Base-by-base conservation (phyloP, 208 protist species). In the Trypanosoma rangeli region DNA sequence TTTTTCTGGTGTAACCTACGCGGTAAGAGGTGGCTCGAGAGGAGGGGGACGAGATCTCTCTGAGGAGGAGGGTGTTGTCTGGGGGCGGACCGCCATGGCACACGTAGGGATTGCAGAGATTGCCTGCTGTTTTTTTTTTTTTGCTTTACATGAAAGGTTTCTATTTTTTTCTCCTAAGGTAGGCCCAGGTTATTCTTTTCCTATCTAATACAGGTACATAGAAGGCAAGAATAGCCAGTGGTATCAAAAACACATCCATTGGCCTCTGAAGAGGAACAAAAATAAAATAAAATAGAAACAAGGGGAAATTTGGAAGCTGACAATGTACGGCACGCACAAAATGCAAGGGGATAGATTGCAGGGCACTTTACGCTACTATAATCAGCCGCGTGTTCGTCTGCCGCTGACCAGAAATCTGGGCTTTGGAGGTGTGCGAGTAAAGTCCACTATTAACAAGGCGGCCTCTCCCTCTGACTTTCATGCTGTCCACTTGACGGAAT, bases 401-500 rank as follows among this genome's bases (percentile, higher is more conserved):
- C 49, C 22, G 13, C 4, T 5, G 33, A 44, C 0, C 29, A 66
- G 31, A 63, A 33, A 33, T 20, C 55, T 16, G 9, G 37, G 24
- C 15, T 31, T 15, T 22, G 64, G 13, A 26, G 42, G 16, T 24
- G 29, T 16, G 33, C 49, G 42, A 46, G 12, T n/a, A 63, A 71
- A 46, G 26, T 3, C 33, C 26, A 26, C 48, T n/a, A 24, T 22
- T 33, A 54, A 26, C 5, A 42, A 56, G 22, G 59, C 39, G 31
- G 28, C 37, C 9, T 16, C 42, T 10, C 18, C 46, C 20, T 31
- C n/a, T 24, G 60, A 62, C 0, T 56, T 63, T 26, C 90, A 82
- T 53, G 70, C 70, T 9, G 29, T 50, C 42, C 53, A 64, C 24
- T 79, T 95, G 53, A 85, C 84, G 12, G 49, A 73, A 12, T 92